Evolutionary conservation across 495 filamentous ascomycete genomes (phyloP), one percentile per base, ranked within the genome.

Genomic region (Barbatosphaeria neglecta): DNA sequence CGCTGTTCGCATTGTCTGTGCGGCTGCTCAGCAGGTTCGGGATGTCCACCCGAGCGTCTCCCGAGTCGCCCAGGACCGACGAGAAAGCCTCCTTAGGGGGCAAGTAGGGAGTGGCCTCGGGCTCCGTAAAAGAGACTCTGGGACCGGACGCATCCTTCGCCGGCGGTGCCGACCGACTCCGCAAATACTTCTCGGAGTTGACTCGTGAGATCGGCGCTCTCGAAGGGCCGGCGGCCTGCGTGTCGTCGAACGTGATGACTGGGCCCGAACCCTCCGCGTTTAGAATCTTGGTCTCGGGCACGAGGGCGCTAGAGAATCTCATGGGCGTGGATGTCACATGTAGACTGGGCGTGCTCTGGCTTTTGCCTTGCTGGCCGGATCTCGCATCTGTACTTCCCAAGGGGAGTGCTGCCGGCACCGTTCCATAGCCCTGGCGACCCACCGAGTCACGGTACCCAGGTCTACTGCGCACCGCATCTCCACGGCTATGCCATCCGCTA

Each of bases 171-270:
- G 80, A 77, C 15, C 77, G 75, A 37, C 76, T 81, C 20, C 76
- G 78, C 55, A 86, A 84, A 31, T 68, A 71, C 50, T 72, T 65
- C 25, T 54, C 62, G 2, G 66, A 78, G 39, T 65, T 67, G 48
- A 64, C 72, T 41, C 68, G 69, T 45, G 62, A 74, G 31, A 66
- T 66, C 56, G 53, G 55, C 18, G 52, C 31, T 28, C 47, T 49
- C 7, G 57, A 28, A 25, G 53, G 28, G 49, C 41, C 11, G 56
- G 50, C 22, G 51, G 63, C 18, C 60, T 64, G 50, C 46, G 68
- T 38, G 59, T 83, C 63, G 11, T 74, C 74, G 58, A 90, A 90
- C 82, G 85, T 89, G 45, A 90, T 90, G n/a, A 70, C 81, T 2
- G 83, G 82, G 0, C 80, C 83, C 1, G 74, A 66, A 1, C 71